Base-by-base conservation (phyloP, 306 rosid genomes). In the Purshia tridentata region DNA sequence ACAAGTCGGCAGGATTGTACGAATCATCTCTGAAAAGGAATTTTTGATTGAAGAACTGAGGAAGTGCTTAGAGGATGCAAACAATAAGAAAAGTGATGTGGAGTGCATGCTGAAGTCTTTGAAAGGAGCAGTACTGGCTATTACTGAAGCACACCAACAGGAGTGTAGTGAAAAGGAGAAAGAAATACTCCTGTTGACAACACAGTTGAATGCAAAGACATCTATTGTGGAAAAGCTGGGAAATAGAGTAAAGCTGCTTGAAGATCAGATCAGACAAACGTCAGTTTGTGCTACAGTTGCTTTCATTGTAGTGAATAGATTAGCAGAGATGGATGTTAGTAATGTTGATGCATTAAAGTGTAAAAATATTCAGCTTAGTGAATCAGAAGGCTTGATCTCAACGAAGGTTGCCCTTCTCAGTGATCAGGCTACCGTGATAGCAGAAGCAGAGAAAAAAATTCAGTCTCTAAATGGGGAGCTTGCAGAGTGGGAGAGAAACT, bases 61-160 rank as follows among this genome's bases (percentile, higher is more conserved):
- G 77, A 76, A 86, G 48, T 91, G 91, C 76, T 82, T 94, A 78
- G 96, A 94, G 83, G 95, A 91, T 79, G 93, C 96, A 76, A 85
- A 91, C 86, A 88, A 84, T 83, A 94, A 87, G 83, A 86, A 85
- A 76, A 84, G 87, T 70, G 95, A 89, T 57, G 78, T 94, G 81
- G 99, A 91, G 80, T 79, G 76, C 81, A 94, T 91, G 99, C 83
- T 94, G 69, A 87, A 91, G 84, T 91, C 96, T 77, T 81, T 94
- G 76, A 83, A 92, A 87, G 90, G 95, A 80, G 99, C 99, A 37
- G 71, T 95, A 20, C 65, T 89, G 60, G 91, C 78, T 61, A 88
- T 94, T 67, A 84, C 96, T 13, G 96, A 94, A 91, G 88, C 95
- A 52, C 94, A 89, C 78, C 96, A 91, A 83, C 87, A 76, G 72